Evolutionary conservation across 2,329 filamentous ascomycete genomes (phyloP), one percentile per base, ranked within the genome.

Genomic region (Lithohypha guttulata): DNA sequence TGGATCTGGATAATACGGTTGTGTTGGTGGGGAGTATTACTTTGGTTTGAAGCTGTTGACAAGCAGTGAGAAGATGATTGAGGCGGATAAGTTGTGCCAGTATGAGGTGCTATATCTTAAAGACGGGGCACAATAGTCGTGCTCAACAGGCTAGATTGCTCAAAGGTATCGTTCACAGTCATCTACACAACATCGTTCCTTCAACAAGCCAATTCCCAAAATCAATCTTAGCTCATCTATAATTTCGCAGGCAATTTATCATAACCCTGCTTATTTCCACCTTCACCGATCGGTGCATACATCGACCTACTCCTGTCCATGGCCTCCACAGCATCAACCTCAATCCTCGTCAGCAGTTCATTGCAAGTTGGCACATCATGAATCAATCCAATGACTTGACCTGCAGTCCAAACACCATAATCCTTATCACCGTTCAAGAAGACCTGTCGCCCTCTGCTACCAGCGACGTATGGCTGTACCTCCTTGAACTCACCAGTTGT

Each of bases 321-420:
- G 3, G 79, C 69, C 42, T 74, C 69, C 56, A 81, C 71, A 0
- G 83, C 83, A 59, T 89, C 84, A 57, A 69, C 77, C 66, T 87
- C 82, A 51, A 91, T 87, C 42, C 84, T 73, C 50, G 67, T 67
- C 7, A 86, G 64, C 18, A 91, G 64, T 1, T 65, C 77, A 32
- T 72, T 71, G 55, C 84, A 89, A 4, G 51, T 47, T 6, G 51
- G 51, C 23, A 53, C 43, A 53, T 91, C 84, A 51, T 89, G 77
- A 46, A 91, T 91, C 41, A 91, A 59, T 4, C 84, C 84, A 49
- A 98, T 94, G 50, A 96, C 89, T 59, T 95, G 89, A 8, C 91
- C 91, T 6, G 89, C 86, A 14, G 91, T 96, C 91, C 91, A 98
- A 26, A 95, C 87, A 39, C 91, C 91, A 58, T 76, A 84, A 54